Percentiles rank a stretch among this genome's conserved stretches.
These are phyloP conservation scores for Butyriboletus loyo DNA, from an alignment of 768 basidiomycete genomes.

Conservation along the genomic window DNA sequence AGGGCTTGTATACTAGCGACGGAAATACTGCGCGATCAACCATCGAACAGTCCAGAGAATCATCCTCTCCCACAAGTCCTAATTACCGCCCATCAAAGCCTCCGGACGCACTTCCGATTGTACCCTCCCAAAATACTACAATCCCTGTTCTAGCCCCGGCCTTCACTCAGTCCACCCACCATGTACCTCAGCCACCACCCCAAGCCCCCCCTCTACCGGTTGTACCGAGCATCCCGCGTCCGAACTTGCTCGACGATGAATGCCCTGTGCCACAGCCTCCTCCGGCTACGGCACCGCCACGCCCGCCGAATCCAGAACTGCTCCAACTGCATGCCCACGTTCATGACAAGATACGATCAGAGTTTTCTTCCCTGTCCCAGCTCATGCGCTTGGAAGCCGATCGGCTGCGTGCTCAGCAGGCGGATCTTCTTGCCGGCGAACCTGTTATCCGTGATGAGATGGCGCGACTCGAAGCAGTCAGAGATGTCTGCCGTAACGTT, in stretches of 20 bases:
- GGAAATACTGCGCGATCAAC: conserved; percentile 18
- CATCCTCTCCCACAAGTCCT: conserved; percentile 21
- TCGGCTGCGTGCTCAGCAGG: conserved; percentile 74
- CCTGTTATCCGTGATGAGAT: conserved; percentile 97
- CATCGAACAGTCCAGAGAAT: conserved; percentile 18
- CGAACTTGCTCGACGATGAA: conserved; percentile 69
- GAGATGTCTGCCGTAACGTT: conserved; percentile 84
- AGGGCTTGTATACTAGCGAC: conserved; percentile 15
- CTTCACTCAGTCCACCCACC: conserved; percentile 25
- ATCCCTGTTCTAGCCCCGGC: conserved; percentile 17
- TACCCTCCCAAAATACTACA: conserved; percentile 28
- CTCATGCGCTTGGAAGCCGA: conserved; percentile 65
- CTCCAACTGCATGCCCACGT: conserved; percentile 75
- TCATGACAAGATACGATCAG: conserved; percentile 68
- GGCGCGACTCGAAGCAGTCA: conserved; percentile 89
- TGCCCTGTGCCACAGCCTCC: conserved; percentile 27
- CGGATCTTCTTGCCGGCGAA: conserved; percentile 83
- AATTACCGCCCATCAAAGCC: conserved; percentile 30
- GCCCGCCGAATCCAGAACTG: conserved; percentile 88
- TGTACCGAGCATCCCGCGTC: conserved; percentile 25
- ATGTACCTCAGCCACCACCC: conserved; percentile 19
- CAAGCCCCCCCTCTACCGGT: conserved; percentile 20
- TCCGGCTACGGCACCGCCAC: conserved; percentile 54
- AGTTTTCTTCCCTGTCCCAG: conserved; percentile 68
- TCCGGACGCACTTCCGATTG: conserved; percentile 26